Conservation (phyloP, 305 asterid genomes). For the Fraxinus albicans region DNA sequence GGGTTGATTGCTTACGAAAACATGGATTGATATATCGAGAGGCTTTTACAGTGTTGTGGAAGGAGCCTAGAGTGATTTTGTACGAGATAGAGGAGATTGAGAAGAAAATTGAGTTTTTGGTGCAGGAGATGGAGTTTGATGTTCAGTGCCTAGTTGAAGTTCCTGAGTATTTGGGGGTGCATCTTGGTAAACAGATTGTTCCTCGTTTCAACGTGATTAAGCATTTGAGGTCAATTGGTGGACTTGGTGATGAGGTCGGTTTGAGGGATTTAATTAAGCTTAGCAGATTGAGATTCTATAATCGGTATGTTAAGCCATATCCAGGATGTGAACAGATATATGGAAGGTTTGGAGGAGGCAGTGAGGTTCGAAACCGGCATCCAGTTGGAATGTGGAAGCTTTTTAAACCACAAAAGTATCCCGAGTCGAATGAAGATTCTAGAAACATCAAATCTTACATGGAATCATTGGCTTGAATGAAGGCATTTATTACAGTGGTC, state of each 20-base stretch:
- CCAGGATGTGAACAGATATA: conserved; percentile 82
- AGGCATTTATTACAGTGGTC: not conserved
- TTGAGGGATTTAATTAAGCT: conserved; percentile 60
- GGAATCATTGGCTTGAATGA: conserved; percentile 43
- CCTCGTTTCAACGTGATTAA: conserved; percentile 77
- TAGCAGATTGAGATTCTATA: conserved; percentile 78
- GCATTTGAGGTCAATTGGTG: conserved; percentile 51
- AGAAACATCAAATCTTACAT: conserved; percentile 46
- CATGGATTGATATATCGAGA: conserved; percentile 65
- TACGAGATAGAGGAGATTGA: conserved; percentile 51
- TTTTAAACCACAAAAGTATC: conserved; percentile 55
- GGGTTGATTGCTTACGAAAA: conserved; percentile 63
- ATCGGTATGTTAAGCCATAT: conserved; percentile 84
- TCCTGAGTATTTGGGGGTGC: conserved; percentile 77
- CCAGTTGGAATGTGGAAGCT: conserved; percentile 91
- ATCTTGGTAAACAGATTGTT: conserved; percentile 65
- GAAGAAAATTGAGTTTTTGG: conserved; percentile 65
- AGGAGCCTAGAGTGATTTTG: conserved; percentile 76
- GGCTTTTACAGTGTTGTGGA: conserved; percentile 76
- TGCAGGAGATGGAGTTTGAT: conserved; percentile 51
- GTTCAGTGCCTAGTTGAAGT: conserved; percentile 58
- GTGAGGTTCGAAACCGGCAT: conserved; percentile 39
- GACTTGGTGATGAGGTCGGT: conserved; percentile 64
- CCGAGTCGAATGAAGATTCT: conserved; percentile 43
- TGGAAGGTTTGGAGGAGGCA: conserved; percentile 52